Base-by-base conservation (phyloP, 73 alveolate genomes). In the Tetrahymena borealis region DNA sequence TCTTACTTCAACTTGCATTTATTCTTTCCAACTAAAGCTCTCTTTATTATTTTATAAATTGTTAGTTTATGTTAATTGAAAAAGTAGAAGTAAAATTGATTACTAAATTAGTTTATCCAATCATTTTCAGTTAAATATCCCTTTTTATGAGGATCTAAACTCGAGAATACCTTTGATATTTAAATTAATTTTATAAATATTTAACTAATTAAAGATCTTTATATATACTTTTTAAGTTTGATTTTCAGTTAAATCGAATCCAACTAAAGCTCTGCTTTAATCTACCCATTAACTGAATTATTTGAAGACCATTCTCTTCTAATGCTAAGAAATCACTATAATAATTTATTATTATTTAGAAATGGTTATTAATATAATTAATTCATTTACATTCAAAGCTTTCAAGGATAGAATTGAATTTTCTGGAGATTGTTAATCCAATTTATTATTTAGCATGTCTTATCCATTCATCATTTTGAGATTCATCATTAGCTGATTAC, bases 61-160 rank as follows among this genome's bases (percentile, higher is more conserved):
- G 11, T 41, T 41, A 7, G 20, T 41, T 18, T 41, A 12, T 60
- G 37, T 1, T 10, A 60, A 60, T 20, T 7, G 20, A 11, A n/a
- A n/a, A n/a, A n/a, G n/a, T n/a, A n/a, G n/a, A n/a, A 35, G 1
- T 60, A 20, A 60, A n/a, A 24, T 41, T 93, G 94, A 28, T 96
- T 90, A 28, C 96, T 94, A 90, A 97, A 97, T 8, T 96, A 96
- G 39, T 91, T 93, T 33, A 39, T 39, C 97, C 97, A 97, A 94
- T 97, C 99, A 36, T 91, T 40, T 60, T 96, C 95, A 0, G 98
- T 94, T 32, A 97, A 78, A 78, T 96, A 97, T 10, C 98, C 99
- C 90, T 97, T 97, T 91, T 96, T 97, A 90, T 97, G 98, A 1
- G 98, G 96, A 91, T 97, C 99, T 40, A 97, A 40, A 32, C 94